A percentile compares a stretch with the other conserved stretches of the same genome.
Conservation (phyloP, 2,329 filamentous ascomycete species). For the Claviceps sp. region DNA sequence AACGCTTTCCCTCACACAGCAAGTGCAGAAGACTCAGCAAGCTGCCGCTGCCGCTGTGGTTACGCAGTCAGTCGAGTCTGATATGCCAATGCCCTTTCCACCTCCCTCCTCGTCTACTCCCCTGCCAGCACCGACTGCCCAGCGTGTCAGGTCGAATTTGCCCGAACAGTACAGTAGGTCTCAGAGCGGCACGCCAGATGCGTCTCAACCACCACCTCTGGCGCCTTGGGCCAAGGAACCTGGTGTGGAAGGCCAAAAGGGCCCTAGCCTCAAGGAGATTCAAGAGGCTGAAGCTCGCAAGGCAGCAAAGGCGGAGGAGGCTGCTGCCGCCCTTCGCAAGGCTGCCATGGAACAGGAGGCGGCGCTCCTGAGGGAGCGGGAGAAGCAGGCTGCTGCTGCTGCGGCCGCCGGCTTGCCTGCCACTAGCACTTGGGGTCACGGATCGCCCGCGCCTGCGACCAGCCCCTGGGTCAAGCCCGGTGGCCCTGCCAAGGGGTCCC, state of each 20-base stretch:
- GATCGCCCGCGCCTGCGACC: constrained; percentile 54
- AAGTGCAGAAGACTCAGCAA: constrained; percentile 60
- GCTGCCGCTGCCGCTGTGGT: constrained; percentile 27
- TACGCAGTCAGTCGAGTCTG: constrained; percentile 36
- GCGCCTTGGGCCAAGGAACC: constrained; percentile 92
- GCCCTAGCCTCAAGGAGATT: constrained; percentile 89
- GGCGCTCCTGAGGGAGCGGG: constrained; percentile 44
- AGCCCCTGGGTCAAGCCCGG: constrained; percentile 57
- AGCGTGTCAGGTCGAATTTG: constrained; percentile 70
- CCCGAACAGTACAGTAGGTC: constrained; percentile 63
- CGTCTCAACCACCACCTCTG: constrained; percentile 51
- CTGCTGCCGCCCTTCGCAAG: constrained; percentile 63
- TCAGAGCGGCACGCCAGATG: constrained; percentile 62
- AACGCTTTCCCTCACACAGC: constrained; percentile 60
- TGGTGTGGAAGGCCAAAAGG: constrained; percentile 56
- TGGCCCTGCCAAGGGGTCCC: constrained; percentile 27
- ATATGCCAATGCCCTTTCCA: constrained; percentile 64
- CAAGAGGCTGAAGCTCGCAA: constrained; percentile 91
- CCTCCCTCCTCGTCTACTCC: constrained; percentile 66
- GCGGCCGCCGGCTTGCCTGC: constrained; percentile 72
- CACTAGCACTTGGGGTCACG: constrained; percentile 77
- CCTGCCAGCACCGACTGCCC: constrained; percentile 76
- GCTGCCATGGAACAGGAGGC: constrained; percentile 69
- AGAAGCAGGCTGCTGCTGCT: constrained; percentile 34
- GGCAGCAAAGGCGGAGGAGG: constrained; percentile 76